phyloP scores from a whole-genome alignment of 202 grass and related monocot species.

The Dendrocalamus latiflorus region DNA sequence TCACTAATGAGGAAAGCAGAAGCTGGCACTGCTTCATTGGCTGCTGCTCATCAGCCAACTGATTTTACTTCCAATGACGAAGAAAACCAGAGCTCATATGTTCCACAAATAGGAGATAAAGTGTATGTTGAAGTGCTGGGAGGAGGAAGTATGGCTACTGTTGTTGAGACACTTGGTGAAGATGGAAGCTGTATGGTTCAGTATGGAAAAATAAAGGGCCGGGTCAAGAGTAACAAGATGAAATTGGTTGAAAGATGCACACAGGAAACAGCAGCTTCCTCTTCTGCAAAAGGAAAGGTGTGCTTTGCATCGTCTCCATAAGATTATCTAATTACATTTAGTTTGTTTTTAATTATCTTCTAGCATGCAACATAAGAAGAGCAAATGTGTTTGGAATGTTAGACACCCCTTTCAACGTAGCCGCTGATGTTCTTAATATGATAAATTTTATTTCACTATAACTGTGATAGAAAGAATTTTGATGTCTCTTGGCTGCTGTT shows the following conservation, averaged over 20 bases:
- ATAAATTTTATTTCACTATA: neutral
- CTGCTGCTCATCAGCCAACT: constrained; percentile 41
- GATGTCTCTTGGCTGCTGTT: neutral
- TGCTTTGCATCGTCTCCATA: constrained; percentile 1
- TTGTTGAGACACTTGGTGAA: constrained; percentile 52
- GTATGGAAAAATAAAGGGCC: constrained; percentile 73
- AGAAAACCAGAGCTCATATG: constrained; percentile 34
- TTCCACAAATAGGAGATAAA: constrained; percentile 64
- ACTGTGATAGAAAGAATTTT: neutral
- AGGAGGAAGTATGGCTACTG: constrained; percentile 46
- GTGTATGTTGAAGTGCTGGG: constrained; percentile 57
- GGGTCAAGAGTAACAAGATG: constrained; percentile 55
- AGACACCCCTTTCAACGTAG: neutral
- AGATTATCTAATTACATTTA: neutral
- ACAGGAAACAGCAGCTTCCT: constrained; percentile 18
- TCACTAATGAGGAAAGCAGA: constrained; percentile 62
- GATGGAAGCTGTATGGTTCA: constrained; percentile 60
- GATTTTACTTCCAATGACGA: constrained; percentile 30
- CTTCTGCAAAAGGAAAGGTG: constrained; percentile 48
- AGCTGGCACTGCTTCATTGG: constrained; percentile 48
- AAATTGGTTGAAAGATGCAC: constrained; percentile 49
- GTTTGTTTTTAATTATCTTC: neutral
- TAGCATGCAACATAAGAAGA: neutral
- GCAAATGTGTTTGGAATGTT: neutral
- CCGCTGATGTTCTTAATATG: neutral